phyloP scores from a whole-genome alignment of 352 stramenopile species.

The Blastocystis hominis region DNA sequence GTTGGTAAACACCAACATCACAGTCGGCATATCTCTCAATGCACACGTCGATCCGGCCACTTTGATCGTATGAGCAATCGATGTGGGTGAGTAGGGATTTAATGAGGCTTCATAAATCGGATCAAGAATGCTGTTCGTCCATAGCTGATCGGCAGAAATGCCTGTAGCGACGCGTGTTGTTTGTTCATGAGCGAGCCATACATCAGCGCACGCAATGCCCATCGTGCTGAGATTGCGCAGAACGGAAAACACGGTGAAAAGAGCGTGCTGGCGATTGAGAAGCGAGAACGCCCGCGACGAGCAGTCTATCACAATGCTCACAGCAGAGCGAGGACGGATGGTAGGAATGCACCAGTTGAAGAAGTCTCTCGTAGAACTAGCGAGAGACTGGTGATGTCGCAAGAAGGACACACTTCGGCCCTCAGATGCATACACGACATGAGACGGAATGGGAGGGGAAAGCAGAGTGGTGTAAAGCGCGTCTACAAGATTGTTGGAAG shows the following conservation, averaged over 20 bases:
- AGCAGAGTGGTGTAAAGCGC: background rate
- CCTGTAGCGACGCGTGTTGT: background rate
- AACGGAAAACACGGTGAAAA: background rate
- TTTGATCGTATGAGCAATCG: background rate
- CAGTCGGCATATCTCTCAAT: background rate
- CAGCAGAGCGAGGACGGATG: background rate
- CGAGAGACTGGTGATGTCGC: too few relatives aligned
- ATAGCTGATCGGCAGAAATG: background rate
- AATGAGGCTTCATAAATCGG: background rate
- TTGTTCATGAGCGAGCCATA: background rate
- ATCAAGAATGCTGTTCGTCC: background rate
- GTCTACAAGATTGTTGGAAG: background rate
- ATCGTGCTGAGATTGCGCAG: background rate
- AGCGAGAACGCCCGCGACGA: background rate
- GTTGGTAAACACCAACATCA: constrained; percentile 6
- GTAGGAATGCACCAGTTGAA: background rate
- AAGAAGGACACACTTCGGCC: background rate
- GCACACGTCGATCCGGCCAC: background rate
- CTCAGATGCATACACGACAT: background rate
- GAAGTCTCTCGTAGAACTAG: background rate
- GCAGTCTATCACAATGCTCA: constrained; percentile 1
- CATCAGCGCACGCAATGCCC: background rate
- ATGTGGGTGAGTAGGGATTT: background rate
- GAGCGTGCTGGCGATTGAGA: background rate
- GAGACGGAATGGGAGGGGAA: background rate